Base-by-base conservation (phyloP, 2,329 filamentous ascomycete genomes). In the Chrysoporthe austroafricana region DNA sequence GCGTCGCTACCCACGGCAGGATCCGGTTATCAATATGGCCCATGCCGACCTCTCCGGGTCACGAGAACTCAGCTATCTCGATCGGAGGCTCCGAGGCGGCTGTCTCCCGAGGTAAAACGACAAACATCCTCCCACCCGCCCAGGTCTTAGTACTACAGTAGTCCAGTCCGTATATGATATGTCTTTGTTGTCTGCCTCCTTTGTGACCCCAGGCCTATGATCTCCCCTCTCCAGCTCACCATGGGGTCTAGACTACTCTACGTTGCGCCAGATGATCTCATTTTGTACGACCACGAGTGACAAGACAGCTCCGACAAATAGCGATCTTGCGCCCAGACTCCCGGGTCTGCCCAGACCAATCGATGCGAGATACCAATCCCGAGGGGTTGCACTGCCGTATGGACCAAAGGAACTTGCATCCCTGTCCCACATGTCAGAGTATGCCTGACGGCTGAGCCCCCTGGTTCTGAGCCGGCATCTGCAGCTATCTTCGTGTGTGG, bases 91-190 rank as follows among this genome's bases (percentile, higher is more conserved):
- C 9, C 36, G 36, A 39, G 36, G 6, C 36, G 36, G 50, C 26
- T 34, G 50, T 54, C 50, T 54, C 50, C 66, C 66, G 66, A 67
- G 66, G 66, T 67, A 64, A 67, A 43, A 9, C 26, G 11, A 18
- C 11, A 52, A 18, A 61, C 46, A 56, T 67, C 66, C 66, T 67
- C 62, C 62, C 62, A 61, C 62, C 66, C 66, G 50, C 32, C 50
- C 21, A 32, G 1, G 50, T 26, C 50, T 54, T 26, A 32, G 11
- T 52, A 9, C 14, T 16, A 16, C 18, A 46, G 16, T 48, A 48
- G 44, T 6, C 44, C 16, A 18, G n/a, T 48, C 18, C 50, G 8
- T 26, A 32, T 13, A 14, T 52, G 21, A 32, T 13, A 14, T 52
- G 21, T 52, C 3, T 32, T 52, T 32, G 8, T 26, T 4, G 66